Evolutionary conservation across 768 basidiomycete genomes (phyloP), one percentile per base, ranked within the genome.

Genomic region (Rhodotorula diobovata): DNA sequence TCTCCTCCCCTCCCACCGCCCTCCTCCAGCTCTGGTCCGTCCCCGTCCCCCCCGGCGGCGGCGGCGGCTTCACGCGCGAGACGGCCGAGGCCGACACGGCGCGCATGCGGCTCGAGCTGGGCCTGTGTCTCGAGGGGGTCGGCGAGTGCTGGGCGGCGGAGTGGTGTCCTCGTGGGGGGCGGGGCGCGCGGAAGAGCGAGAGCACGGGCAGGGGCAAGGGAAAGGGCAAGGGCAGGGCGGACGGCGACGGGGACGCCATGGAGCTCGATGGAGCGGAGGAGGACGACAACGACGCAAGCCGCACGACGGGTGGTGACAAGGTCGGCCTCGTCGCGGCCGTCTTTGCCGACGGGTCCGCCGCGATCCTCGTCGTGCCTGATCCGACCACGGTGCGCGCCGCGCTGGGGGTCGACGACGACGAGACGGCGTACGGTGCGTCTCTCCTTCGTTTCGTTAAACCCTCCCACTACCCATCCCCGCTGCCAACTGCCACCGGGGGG

Each of bases 161-260:
- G 80, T 98, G 95, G 94, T 94, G 94, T 80, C 95, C 95, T 7
- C 79, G 93, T 39, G 93, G 93, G 1, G 87, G 89, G 28, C 12
- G 12, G 7, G 41, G 9, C 5, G n/a, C 12, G 11, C n/a, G 9
- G n/a, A n/a, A n/a, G n/a, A n/a, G n/a, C n/a, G n/a, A n/a, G n/a
- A n/a, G n/a, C n/a, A n/a, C n/a, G n/a, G n/a, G n/a, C n/a, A n/a
- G n/a, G n/a, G n/a, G n/a, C n/a, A n/a, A n/a, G n/a, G n/a, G n/a
- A n/a, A n/a, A n/a, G n/a, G n/a, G n/a, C n/a, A n/a, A n/a, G n/a
- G n/a, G n/a, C n/a, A n/a, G n/a, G n/a, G n/a, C n/a, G n/a, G 15
- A 20, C 20, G 45, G 54, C 12, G n/a, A 53, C 11, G 43, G 20
- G 34, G 14, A 32, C 41, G 59, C 25, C 21, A 34, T 14, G 20